Base-by-base conservation (phyloP, 2,329 filamentous ascomycete genomes). In the Botrytis fabae region DNA sequence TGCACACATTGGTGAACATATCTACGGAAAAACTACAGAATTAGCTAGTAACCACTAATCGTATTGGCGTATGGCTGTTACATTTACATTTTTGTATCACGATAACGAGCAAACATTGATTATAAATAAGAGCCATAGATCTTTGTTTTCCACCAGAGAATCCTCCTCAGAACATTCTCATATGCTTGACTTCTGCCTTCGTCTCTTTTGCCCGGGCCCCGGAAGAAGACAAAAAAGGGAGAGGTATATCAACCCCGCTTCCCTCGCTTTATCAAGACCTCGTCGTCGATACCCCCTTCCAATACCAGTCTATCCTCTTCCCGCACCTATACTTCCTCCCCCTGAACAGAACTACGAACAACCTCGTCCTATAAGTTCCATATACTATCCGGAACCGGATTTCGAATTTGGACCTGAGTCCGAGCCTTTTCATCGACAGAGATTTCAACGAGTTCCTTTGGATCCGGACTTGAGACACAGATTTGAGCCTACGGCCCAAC, bases 121-220 rank as follows among this genome's bases (percentile, higher is more conserved):
- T 69, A 61, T 61, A 69, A 69, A 40, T 46, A 61, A 69, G 48
- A 20, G 35, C 28, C 48, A 42, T 9, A 16, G 5, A 46, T 20
- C 38, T 61, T 25, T 4, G 2, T 14, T 62, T 46, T 20, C 6
- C 9, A 20, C 4, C 22, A 14, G n/a, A 66, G 28, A 22, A n/a
- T 57, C 20, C 18, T 38, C 40, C 35, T 44, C 62, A 6, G 4
- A 44, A 35, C 6, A 25, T 28, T 64, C 18, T 61, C 60, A 40
- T 8, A 72, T 72, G 70, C 70, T 72, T 46, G 63, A 68, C 38
- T 72, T 60, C 40, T 72, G 70, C 44, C 63, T 72, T 4, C 28
- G 65, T 40, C 48, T 72, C 12, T 66, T 72, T 18, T 72, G 70
- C 10, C 62, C 70, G 10, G 59, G 48, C 18, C 63, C 70, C n/a